phyloP scores from a whole-genome alignment of 345 rosid genomes.

The Eutrema heterophyllum region DNA sequence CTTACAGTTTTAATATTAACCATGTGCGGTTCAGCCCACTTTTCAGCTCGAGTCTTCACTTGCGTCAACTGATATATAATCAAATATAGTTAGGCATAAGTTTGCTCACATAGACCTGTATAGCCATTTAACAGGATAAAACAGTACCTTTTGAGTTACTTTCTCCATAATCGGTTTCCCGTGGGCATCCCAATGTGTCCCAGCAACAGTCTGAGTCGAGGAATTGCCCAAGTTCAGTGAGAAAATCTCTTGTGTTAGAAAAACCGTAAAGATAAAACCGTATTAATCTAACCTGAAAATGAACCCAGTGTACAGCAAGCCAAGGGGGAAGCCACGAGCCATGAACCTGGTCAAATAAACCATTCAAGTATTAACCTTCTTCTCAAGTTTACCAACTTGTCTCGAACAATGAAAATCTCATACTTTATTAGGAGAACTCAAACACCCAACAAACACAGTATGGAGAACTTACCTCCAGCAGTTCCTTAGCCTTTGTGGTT shows the following conservation, averaged over 20 bases:
- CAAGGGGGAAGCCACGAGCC: slow-evolving; percentile 96
- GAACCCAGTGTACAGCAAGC: slow-evolving; percentile 56
- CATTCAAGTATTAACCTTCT: neutral
- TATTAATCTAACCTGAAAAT: slow-evolving; percentile 50
- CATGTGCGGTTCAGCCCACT: slow-evolving; percentile 81
- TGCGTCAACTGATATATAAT: slow-evolving; percentile 44
- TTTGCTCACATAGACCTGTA: neutral
- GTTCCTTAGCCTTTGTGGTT: slow-evolving; percentile 57
- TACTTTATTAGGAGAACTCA: neutral
- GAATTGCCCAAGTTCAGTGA: neutral
- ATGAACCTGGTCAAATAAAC: slow-evolving; percentile 59
- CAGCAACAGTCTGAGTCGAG: slow-evolving; percentile 39
- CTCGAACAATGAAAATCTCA: neutral
- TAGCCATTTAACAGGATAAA: neutral
- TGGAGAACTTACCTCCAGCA: slow-evolving; percentile 57
- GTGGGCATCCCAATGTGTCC: slow-evolving; percentile 57
- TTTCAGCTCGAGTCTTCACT: slow-evolving; percentile 57
- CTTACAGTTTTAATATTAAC: slow-evolving; percentile 69
- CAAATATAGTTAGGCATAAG: neutral
- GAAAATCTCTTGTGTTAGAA: neutral
- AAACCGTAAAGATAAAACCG: neutral
- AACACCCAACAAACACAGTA: slow-evolving; percentile 2
- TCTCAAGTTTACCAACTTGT: neutral
- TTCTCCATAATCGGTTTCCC: slow-evolving; percentile 74
- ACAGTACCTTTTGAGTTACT: slow-evolving; percentile 61